Base-by-base conservation (phyloP, 164 flowering plant genomes). In the Chimonanthus praecox region DNA sequence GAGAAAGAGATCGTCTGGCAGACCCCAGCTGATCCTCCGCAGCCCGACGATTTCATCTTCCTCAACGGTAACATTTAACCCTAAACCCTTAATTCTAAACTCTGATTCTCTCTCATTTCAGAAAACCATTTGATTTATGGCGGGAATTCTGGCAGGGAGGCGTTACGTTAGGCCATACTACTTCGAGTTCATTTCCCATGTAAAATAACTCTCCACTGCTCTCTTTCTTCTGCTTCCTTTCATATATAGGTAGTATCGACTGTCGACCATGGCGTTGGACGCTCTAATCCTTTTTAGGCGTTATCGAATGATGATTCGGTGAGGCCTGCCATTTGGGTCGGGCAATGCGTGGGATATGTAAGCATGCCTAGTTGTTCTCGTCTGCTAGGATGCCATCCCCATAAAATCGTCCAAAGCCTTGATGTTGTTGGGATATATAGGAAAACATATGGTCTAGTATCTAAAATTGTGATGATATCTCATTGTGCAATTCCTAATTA, bases 181-280 rank as follows among this genome's bases (percentile, higher is more conserved):
- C 87, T 94, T 94, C 84, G 97, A 94, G 87, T 94, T 91, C 88
- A 89, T 92, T 71, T 81, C 90, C 79, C 92, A 94, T 81, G 97
- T 94, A 77, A 70, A 65, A 49, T 58, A 16, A 33, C 58, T n/a
- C 65, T 58, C 50, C 58, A 58, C 18, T 58, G 60, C 63, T 51
- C 18, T 58, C 54, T 46, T 20, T 75, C 47, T 47, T 43, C 13
- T 45, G 7, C 49, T 54, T 45, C 16, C 5, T 13, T 7, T 68
- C 45, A 21, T 18, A 10, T 45, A 44, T 43, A 33, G 33, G 33
- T 33, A 6, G 49, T 45, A 5, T 47, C n/a, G 54, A n/a, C n/a
- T 60, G 78, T 47, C 33, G 33, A 33, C 33, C 33, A 33, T 33
- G 33, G 33, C 33, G 33, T 33, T 33, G 33, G 33, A 33, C 33